Conservation (phyloP, 1,139 yeast genomes). For the Scheffersomyces lignicola region DNA sequence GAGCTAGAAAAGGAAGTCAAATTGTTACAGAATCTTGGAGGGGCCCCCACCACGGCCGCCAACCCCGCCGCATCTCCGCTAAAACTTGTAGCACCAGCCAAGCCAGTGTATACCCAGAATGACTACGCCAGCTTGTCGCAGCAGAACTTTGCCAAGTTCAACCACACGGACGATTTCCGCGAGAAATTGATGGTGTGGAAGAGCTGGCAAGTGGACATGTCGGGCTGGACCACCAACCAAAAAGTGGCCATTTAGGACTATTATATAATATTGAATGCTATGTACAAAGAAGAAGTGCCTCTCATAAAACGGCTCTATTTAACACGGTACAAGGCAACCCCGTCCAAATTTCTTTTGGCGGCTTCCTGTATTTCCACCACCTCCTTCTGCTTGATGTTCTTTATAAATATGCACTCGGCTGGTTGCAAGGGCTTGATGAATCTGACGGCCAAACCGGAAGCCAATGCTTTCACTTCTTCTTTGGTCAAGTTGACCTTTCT, state of each 20-base stretch:
- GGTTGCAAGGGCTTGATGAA: conserved; percentile 81
- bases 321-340: conserved; percentile 82
- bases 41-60: conserved; percentile 4
- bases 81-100: conserved; percentile 25
- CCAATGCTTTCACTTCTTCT: conserved; percentile 68
- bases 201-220: conserved; percentile 86
- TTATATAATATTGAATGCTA: conserved; percentile 2
- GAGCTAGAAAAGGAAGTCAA: conserved; percentile 26
- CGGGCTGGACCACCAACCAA: conserved; percentile 57
- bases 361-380: conserved; percentile 83
- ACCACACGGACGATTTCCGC: conserved; percentile 35
- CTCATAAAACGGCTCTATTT: conserved; percentile 45
- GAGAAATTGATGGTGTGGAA: conserved; percentile 62
- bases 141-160: conserved; percentile 23
- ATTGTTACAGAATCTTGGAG: conserved; percentile 13
- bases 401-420: conserved; percentile 81
- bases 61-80: conserved; percentile 3
- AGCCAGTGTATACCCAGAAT: conserved; percentile 36
- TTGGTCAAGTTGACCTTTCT: conserved; percentile 64
- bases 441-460: conserved; percentile 76
- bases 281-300: conserved; percentile 1
- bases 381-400: conserved; percentile 41
- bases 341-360: conserved; percentile 67
- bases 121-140: conserved; percentile 35
- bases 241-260: conserved; percentile 23